These are phyloP conservation scores for Fraxinus xanthoxyloides DNA, from an alignment of 305 asterid genomes.

Conservation along the genomic window DNA sequence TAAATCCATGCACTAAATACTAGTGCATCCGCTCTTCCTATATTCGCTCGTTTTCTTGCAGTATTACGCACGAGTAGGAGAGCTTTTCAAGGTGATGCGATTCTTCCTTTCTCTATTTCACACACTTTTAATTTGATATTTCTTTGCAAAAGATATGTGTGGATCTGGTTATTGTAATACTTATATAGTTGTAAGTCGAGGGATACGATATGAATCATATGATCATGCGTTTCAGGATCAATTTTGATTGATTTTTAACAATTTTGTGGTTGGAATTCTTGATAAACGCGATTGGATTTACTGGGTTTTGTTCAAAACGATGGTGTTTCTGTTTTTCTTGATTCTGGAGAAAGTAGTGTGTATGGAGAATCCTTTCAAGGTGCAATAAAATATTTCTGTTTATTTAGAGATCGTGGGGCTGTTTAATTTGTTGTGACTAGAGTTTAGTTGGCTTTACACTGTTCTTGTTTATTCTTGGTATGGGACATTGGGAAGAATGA, in stretches of 20 bases:
- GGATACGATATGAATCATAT: neutral
- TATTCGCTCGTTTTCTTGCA: constrained; percentile 14
- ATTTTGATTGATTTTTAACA: neutral
- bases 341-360: neutral
- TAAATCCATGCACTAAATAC: constrained; percentile 10
- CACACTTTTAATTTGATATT: neutral
- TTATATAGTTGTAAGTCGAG: constrained; percentile 10
- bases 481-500: constrained; percentile 5
- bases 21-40: neutral
- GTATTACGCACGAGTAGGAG: constrained; percentile 4
- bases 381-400: constrained; percentile 2
- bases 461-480: neutral
- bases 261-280: neutral
- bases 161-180: constrained; percentile 9
- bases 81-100: constrained; percentile 27
- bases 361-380: neutral
- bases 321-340: constrained; percentile 5
- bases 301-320: neutral
- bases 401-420: neutral
- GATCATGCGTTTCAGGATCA: neutral
- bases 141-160: neutral
- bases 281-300: neutral
- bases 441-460: neutral
- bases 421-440: constrained; percentile 1
- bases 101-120: neutral